These are phyloP conservation scores for Saturnispora besseyi DNA, from an alignment of 805 yeast species.

Conservation along the genomic window DNA sequence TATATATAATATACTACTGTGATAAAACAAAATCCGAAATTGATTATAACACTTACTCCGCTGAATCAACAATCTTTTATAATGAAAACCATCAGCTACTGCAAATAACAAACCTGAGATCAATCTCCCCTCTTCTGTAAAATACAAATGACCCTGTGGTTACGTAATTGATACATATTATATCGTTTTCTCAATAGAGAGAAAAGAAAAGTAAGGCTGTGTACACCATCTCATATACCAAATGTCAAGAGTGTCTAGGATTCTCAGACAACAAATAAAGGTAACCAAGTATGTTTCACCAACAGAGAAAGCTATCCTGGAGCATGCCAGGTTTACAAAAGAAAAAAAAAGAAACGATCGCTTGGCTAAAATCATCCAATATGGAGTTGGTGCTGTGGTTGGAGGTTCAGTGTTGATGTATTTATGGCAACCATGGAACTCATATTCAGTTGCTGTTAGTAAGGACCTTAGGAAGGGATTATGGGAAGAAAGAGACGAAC, in stretches of 20 bases:
- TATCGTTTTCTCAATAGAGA: background rate
- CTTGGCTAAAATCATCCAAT: conserved; percentile 12
- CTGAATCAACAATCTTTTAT: no score
- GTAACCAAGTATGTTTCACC: conserved; percentile 11
- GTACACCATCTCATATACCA: background rate
- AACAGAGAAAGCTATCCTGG: conserved; percentile 6
- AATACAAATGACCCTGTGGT: background rate
- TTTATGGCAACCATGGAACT: conserved; percentile 30
- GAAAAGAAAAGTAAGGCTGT: background rate
- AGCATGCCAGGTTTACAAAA: conserved; percentile 8
- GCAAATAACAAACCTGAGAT: no score
- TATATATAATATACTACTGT: no score
- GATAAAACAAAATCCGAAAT: no score
- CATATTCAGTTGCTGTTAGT: conserved; percentile 43
- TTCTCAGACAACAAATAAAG: background rate
- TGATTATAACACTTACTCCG: no score
- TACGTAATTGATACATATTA: background rate
- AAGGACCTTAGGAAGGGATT: conserved; percentile 62
- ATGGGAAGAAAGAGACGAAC: conserved; percentile 73
- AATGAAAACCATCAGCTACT: no score
- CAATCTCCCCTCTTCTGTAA: background rate
- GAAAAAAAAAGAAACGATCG: conserved; percentile 11
- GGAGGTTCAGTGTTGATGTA: conserved; percentile 18
- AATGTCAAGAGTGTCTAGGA: conserved; percentile 1
- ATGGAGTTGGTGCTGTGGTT: conserved; percentile 14